These are phyloP conservation scores for Eucalyptus cloeziana DNA, from an alignment of 345 rosid species.

Conservation along the genomic window DNA sequence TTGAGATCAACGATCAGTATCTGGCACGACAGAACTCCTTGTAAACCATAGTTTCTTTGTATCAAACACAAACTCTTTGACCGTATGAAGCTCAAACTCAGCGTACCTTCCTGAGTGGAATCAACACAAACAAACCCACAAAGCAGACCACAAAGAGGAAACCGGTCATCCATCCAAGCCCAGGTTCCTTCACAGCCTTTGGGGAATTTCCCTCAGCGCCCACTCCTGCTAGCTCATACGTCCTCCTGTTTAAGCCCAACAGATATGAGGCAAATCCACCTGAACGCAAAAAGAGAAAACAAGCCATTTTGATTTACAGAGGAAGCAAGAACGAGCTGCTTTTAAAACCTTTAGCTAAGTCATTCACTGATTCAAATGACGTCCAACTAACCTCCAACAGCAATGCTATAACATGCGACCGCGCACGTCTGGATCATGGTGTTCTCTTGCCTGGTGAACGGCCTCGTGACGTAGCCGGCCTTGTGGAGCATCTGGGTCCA, in stretches of 20 bases:
- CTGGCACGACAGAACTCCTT: constrained; percentile 3
- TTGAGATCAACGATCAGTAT: constrained; percentile 79
- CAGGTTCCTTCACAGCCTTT: constrained; percentile 66
- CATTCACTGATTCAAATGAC: neutral
- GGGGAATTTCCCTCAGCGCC: constrained; percentile 59
- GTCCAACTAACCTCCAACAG: constrained; percentile 58
- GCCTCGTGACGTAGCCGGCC: constrained; percentile 50
- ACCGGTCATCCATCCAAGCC: constrained; percentile 88
- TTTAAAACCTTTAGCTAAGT: neutral
- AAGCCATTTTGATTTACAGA: neutral
- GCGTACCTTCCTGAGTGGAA: constrained; percentile 79
- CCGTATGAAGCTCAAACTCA: neutral
- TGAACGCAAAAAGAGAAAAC: constrained; percentile 1
- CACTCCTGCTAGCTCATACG: constrained; percentile 71
- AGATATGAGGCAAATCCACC: constrained; percentile 98
- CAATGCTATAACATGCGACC: constrained; percentile 85
- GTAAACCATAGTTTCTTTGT: neutral
- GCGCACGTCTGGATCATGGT: constrained; percentile 95
- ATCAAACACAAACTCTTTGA: neutral
- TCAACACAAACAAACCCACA: constrained; percentile 85
- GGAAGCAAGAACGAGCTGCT: neutral
- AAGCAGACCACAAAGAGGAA: constrained; percentile 79
- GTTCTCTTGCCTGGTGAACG: constrained; percentile 88
- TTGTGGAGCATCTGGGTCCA: constrained; percentile 73
- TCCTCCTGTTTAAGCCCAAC: constrained; percentile 69